These are phyloP conservation scores for Didymella keratinophila DNA, from an alignment of 2,329 filamentous ascomycete genomes.

Conservation along the genomic window DNA sequence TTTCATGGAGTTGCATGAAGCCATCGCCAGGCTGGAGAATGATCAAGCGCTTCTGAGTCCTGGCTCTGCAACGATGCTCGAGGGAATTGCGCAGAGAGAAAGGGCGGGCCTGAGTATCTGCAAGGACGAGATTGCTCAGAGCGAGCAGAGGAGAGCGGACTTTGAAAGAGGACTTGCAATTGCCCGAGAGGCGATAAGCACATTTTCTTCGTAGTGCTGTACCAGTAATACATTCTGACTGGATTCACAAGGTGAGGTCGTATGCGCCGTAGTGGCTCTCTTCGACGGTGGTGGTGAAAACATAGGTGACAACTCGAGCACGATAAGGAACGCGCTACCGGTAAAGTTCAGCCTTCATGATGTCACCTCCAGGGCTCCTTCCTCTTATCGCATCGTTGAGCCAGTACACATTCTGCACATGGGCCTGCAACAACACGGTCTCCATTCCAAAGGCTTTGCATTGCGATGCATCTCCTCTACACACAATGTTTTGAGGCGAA, in stretches of 20 bases:
- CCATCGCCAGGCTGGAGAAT: constrained; percentile 5
- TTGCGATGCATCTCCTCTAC: no score
- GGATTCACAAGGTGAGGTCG: background rate
- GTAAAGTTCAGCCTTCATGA: background rate
- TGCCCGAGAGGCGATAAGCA: background rate
- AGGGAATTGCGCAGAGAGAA: constrained; percentile 23
- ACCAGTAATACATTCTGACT: background rate
- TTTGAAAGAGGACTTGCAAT: constrained; percentile 8
- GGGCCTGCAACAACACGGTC: no score
- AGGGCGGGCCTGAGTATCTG: constrained; percentile 22
- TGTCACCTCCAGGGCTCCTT: background rate
- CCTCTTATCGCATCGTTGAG: no score
- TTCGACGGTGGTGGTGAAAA: background rate
- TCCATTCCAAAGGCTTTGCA: no score
- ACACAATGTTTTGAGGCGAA: no score
- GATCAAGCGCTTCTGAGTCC: constrained; percentile 1
- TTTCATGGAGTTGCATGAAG: constrained; percentile 38
- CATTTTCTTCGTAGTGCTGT: background rate
- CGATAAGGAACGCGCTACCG: background rate
- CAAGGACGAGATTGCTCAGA: constrained; percentile 10
- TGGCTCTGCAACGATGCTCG: background rate
- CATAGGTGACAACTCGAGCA: background rate
- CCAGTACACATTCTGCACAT: no score
- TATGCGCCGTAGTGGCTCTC: background rate
- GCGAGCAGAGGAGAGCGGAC: constrained; percentile 3